Evolutionary conservation across 2,329 filamentous ascomycete species (phyloP), one percentile per base, ranked within the genome.

Genomic region (Colletotrichum falcatum): DNA sequence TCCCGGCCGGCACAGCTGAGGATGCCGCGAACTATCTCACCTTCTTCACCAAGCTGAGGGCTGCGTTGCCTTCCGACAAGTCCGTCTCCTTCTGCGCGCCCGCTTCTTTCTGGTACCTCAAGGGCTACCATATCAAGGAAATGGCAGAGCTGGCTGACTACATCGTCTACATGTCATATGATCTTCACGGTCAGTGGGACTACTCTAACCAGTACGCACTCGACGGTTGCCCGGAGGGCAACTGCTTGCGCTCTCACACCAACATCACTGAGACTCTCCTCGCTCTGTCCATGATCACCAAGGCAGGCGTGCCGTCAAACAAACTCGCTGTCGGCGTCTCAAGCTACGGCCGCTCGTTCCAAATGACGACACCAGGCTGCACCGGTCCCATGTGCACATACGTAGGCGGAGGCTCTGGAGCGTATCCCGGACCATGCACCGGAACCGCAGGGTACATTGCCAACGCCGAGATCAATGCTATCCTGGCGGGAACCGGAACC

Each of bases 31-130:
- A 80, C 39, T 83, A 83, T 61, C 73, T 82, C 62, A 73, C 58
- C 1, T 79, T 81, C 62, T 65, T 84, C 23, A 18, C n/a, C 20
- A 58, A 37, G 11, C 14, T 37, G 23, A 44, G 12, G 55, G 20
- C 23, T 1, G 12, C 30, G 26, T 23, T 54, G 6, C 16, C 14
- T 9, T 23, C 3, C n/a, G 26, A n/a, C 46, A 80, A 79, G 65
- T 74, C 77, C 0, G 67, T 82, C 2, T 82, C 80, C 0, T 78
- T 83, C 70, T 81, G 80, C 6, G 76, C 80, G 0, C 81, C 81
- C 0, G 77, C 80, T 0, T 82, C 81, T 0, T 83, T 76, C 65
- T 82, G 79, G 80, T 83, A 83, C 23, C 74, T 83, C 0, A 79
- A 78, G 67, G 63, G 67, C 0, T 83, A 80, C 63, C 80, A 78